Conservation (phyloP, 306 rosid species). For the Comarum palustre region DNA sequence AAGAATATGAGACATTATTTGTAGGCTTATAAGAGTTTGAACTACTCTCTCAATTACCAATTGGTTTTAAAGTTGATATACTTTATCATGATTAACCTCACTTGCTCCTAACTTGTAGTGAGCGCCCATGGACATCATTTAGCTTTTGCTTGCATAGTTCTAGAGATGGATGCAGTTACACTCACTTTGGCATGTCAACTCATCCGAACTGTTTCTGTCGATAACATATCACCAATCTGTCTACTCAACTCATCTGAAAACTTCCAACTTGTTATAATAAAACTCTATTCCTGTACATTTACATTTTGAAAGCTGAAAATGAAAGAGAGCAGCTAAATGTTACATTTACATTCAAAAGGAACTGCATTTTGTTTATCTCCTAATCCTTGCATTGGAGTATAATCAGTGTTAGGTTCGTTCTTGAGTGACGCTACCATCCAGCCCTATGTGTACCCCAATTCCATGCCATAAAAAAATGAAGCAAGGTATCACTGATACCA, state of each 20-base stretch:
- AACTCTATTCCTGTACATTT: slow-evolving; percentile 32
- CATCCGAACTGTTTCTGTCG: neutral
- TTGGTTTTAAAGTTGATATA: no score
- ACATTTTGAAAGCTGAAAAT: slow-evolving; percentile 31
- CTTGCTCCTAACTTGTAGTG: no score
- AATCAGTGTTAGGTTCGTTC: slow-evolving; percentile 35
- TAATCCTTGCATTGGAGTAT: slow-evolving; percentile 16
- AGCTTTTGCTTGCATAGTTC: neutral
- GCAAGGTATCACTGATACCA: slow-evolving; percentile 30
- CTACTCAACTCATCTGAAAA: slow-evolving; percentile 7
- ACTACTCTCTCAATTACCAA: no score
- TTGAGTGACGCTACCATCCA: slow-evolving; percentile 21
- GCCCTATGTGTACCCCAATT: slow-evolving; percentile 35
- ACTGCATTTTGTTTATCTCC: slow-evolving; percentile 28
- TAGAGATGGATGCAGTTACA: neutral
- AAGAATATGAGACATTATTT: no score
- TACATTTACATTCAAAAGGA: slow-evolving; percentile 6
- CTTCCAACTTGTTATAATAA: slow-evolving; percentile 23
- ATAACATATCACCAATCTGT: neutral
- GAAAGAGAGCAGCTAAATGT: slow-evolving; percentile 17
- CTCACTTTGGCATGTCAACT: neutral
- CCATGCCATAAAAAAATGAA: slow-evolving; percentile 24
- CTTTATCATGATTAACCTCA: no score
- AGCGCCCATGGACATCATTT: no score
- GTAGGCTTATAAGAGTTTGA: no score